A percentile compares a stretch with the other conserved stretches of the same genome.
phyloP scores from a whole-genome alignment of 2,329 filamentous ascomycete genomes.

The Fusarium robinianum region DNA sequence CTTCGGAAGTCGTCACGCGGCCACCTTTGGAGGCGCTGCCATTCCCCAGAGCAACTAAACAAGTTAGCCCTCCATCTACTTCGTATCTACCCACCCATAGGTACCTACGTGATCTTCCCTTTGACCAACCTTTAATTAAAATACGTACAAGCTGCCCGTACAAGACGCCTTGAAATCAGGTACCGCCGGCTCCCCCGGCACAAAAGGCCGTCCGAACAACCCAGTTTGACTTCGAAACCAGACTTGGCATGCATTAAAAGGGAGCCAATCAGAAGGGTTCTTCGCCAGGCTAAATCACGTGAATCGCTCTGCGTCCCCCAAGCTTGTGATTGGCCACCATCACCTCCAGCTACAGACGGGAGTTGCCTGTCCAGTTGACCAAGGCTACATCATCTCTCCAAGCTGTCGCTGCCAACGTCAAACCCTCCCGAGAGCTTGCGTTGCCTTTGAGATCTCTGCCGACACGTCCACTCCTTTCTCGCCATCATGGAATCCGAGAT shows the following conservation, averaged over 20 bases:
- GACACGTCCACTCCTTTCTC: constrained; percentile 30
- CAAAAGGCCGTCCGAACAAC: constrained; percentile 6
- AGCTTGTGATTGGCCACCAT: constrained; percentile 24
- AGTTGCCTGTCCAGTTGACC: constrained; percentile 30
- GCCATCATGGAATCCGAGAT: constrained; percentile 61
- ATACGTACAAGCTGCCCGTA: constrained; percentile 11
- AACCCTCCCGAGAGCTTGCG: constrained; percentile 18
- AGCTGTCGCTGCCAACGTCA: constrained; percentile 30
- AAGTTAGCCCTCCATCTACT: too few relatives aligned
- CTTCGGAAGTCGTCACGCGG: too few relatives aligned
- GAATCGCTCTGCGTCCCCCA: too few relatives aligned
- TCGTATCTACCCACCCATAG: too few relatives aligned
- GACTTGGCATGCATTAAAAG: constrained; percentile 10
- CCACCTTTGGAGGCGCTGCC: too few relatives aligned
- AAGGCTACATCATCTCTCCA: constrained; percentile 38
- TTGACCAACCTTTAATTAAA: background rate
- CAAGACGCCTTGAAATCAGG: constrained; percentile 12
- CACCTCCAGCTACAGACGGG: constrained; percentile 19
- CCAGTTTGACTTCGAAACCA: constrained; percentile 5
- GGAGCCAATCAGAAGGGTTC: constrained; percentile 26
- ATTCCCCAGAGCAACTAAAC: too few relatives aligned
- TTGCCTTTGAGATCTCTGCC: constrained; percentile 24
- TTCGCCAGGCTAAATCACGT: too few relatives aligned
- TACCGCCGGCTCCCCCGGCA: constrained; percentile 20
- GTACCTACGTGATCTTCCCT: too few relatives aligned